Conservation (phyloP, 2,329 filamentous ascomycete genomes). For the Botryotinia globosa region DNA sequence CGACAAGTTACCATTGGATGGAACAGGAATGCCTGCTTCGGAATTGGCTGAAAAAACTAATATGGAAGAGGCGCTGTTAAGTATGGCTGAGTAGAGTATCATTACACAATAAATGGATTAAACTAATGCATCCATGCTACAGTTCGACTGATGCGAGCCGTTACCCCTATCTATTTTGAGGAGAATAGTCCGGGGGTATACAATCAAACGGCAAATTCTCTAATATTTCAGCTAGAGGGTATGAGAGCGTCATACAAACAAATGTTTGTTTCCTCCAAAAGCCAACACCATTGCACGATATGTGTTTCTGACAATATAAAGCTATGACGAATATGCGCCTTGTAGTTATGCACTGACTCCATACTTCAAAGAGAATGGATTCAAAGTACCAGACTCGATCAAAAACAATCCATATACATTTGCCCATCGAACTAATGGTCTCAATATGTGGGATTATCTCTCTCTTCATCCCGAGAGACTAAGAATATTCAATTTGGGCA, state of each 20-base stretch:
- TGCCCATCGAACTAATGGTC: not conserved
- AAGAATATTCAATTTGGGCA: not conserved
- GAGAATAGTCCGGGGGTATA: not conserved
- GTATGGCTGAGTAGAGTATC: too few species aligned
- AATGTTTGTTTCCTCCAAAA: not conserved
- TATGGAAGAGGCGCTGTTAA: too few species aligned
- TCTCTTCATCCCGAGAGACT: not conserved
- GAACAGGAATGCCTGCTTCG: too few species aligned
- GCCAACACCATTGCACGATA: too few species aligned
- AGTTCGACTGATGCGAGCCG: too few species aligned
- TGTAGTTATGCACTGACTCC: not conserved
- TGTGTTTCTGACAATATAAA: too few species aligned
- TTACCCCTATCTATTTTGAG: too few species aligned
- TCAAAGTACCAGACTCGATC: not conserved
- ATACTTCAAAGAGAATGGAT: not conserved
- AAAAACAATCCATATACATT: not conserved
- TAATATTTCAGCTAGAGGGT: not conserved
- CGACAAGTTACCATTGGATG: too few species aligned
- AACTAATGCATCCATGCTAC: too few species aligned
- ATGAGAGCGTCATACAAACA: not conserved
- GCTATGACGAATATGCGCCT: too few species aligned
- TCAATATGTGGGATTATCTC: not conserved
- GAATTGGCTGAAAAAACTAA: too few species aligned
- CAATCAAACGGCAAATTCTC: not conserved
- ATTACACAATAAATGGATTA: too few species aligned